Evolutionary conservation across 164 flowering plant species (phyloP), one percentile per base, ranked within the genome.

Genomic region (Liquidambar formosana): DNA sequence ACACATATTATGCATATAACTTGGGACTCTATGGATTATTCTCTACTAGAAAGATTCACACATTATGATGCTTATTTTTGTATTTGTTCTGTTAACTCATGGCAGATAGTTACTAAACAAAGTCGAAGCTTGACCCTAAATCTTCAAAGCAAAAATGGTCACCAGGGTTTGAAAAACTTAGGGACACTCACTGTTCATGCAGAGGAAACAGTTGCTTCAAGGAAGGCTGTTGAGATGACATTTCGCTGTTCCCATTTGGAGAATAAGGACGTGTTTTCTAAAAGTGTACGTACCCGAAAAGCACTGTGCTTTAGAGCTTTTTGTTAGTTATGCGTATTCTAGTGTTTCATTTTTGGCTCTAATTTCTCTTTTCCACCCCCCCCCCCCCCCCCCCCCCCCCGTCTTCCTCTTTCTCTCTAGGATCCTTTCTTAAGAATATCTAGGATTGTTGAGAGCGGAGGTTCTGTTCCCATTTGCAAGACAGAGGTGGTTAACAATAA

Each of bases 371-470:
- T 60, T 63, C 58, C 44, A 41, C 51, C 46, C 48, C 53, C 63
- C 19, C n/a, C n/a, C n/a, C n/a, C n/a, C n/a, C n/a, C n/a, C n/a
- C n/a, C n/a, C n/a, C n/a, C n/a, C n/a, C n/a, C n/a, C n/a, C n/a
- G n/a, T n/a, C n/a, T n/a, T n/a, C n/a, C n/a, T n/a, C n/a, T n/a
- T n/a, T n/a, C n/a, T n/a, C 33, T 63, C 13, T 69, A 95, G 99
- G 97, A 93, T 73, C 94, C 97, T 58, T 95, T 95, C 77, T 74
- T 95, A 69, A 83, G 82, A 78, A 88, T 95, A 69, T 95, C 97
- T 13, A 88, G 84, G 81, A 70, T 83, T 65, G 82, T 76, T 72
- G 97, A 93, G 80, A 72, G 61, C 73, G 96, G 97, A 60, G 83
- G 77, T 71, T 60, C 72, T 60, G 61, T 93, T 70, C 99, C 99